Percentiles rank a stretch among this genome's conserved stretches.
These are phyloP conservation scores for Agapanthus africanus DNA, from an alignment of 106 monocot genomes.

Conservation along the genomic window DNA sequence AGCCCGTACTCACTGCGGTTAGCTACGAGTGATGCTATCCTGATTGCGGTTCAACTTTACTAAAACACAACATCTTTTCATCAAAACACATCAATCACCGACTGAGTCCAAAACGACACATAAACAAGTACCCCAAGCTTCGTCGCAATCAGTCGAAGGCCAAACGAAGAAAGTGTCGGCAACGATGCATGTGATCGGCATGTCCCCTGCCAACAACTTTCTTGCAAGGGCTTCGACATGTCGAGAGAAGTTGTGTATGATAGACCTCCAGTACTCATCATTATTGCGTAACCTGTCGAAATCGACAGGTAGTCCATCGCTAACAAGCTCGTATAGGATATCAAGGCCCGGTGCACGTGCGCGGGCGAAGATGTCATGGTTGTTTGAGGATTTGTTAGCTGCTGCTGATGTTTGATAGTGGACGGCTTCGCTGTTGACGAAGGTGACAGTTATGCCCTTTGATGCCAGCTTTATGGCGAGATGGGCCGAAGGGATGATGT, in stretches of 20 bases:
- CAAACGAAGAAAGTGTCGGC: constrained; percentile 81
- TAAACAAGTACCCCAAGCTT: constrained; percentile 38
- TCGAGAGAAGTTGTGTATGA: constrained; percentile 28
- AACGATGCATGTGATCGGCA: constrained; percentile 40
- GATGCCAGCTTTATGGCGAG: constrained; percentile 59
- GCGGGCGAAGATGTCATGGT: constrained; percentile 24
- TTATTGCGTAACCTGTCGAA: constrained; percentile 53
- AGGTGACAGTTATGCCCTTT: constrained; percentile 57
- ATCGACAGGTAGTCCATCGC: constrained; percentile 56
- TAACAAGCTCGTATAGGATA: constrained; percentile 58
- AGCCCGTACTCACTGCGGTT: too few species aligned
- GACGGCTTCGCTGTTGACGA: constrained; percentile 60
- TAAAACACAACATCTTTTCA: too few species aligned
- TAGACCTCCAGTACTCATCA: constrained; percentile 38
- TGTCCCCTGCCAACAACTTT: neutral
- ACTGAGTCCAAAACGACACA: constrained; percentile 77
- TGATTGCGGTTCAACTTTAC: too few species aligned
- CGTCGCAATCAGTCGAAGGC: constrained; percentile 40
- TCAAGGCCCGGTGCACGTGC: constrained; percentile 36
- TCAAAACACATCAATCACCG: too few species aligned
- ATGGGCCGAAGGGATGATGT: constrained; percentile 59
- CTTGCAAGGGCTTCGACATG: constrained; percentile 41
- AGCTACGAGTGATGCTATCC: too few species aligned
- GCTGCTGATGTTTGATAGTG: too few species aligned
- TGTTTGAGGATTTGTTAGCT: neutral